Evolutionary conservation across 257 asterid genomes (phyloP).

Genomic region (Solanum paucissectum): DNA sequence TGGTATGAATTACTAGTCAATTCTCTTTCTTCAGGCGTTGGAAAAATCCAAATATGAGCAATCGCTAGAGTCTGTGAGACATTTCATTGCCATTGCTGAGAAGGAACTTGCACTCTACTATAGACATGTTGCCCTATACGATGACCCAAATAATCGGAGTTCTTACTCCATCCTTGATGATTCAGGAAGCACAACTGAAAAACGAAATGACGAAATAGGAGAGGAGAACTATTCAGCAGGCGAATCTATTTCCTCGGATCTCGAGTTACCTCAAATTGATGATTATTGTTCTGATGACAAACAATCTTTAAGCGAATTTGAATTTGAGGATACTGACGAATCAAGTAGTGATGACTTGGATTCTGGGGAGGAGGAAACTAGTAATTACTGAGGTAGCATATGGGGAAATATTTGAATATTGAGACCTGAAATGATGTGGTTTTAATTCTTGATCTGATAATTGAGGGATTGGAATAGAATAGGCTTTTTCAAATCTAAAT

Average conservation of each 20-base stretch:
- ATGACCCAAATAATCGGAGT: conserved; percentile 58
- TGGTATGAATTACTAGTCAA: background rate
- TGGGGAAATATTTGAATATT: background rate
- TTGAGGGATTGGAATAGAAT: background rate
- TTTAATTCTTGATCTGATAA: background rate
- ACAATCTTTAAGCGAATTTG: conserved; percentile 4
- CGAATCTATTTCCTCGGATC: conserved; percentile 7
- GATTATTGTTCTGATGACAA: conserved; percentile 6
- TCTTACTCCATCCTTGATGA: conserved; percentile 35
- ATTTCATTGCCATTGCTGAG: conserved; percentile 63
- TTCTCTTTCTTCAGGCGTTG: conserved; percentile 50
- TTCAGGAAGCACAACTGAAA: conserved; percentile 5
- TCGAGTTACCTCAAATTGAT: conserved; percentile 25
- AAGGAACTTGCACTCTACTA: conserved; percentile 73
- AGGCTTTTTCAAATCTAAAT: background rate
- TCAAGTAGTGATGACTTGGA: background rate
- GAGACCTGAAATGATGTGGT: background rate
- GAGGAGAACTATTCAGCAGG: conserved; percentile 1
- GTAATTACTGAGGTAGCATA: background rate
- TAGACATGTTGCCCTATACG: conserved; percentile 76
- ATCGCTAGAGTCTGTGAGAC: conserved; percentile 78
- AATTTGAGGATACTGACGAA: conserved; percentile 15
- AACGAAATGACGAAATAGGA: background rate
- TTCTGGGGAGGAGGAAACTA: conserved; percentile 11
- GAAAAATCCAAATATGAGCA: conserved; percentile 91